Evolutionary conservation across 805 yeast species (phyloP).

Genomic region (Pichia gijzeniarum): DNA sequence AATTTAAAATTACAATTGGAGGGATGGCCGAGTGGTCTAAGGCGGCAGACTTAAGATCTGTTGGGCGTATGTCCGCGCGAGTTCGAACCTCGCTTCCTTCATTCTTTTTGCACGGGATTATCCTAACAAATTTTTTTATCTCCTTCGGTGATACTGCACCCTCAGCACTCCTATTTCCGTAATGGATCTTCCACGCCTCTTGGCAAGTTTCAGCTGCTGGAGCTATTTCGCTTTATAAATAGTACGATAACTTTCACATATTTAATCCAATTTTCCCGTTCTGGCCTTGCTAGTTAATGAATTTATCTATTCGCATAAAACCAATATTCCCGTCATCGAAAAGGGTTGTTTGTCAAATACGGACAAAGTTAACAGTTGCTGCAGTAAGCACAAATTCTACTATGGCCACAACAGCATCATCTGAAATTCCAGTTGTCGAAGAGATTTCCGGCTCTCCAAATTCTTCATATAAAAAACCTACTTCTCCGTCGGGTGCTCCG

Average conservation of each 20-base stretch:
- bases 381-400: background rate
- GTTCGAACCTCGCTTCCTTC: conserved; percentile 24
- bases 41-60: conserved; percentile 22
- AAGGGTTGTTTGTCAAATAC: too few species aligned
- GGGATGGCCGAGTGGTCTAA: conserved; percentile 22
- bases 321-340: too few species aligned
- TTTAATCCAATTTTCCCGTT: too few species aligned
- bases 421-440: background rate
- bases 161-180: too few species aligned
- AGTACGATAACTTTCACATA: too few species aligned
- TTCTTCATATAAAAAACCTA: conserved; percentile 42
- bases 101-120: conserved; percentile 8
- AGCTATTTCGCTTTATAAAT: too few species aligned
- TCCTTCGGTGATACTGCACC: background rate
- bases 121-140: background rate
- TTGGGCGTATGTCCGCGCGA: conserved; percentile 21
- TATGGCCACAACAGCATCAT: background rate
- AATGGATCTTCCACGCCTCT: too few species aligned
- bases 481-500: conserved; percentile 66
- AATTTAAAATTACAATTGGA: too few species aligned
- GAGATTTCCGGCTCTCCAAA: background rate
- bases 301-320: too few species aligned
- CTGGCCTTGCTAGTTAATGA: too few species aligned
- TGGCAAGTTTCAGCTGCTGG: too few species aligned
- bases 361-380: background rate